A percentile compares a stretch with the other conserved stretches of the same genome.
These are phyloP conservation scores for Venturia oleaginea DNA, from an alignment of 2,329 filamentous ascomycete species.

Conservation along the genomic window DNA sequence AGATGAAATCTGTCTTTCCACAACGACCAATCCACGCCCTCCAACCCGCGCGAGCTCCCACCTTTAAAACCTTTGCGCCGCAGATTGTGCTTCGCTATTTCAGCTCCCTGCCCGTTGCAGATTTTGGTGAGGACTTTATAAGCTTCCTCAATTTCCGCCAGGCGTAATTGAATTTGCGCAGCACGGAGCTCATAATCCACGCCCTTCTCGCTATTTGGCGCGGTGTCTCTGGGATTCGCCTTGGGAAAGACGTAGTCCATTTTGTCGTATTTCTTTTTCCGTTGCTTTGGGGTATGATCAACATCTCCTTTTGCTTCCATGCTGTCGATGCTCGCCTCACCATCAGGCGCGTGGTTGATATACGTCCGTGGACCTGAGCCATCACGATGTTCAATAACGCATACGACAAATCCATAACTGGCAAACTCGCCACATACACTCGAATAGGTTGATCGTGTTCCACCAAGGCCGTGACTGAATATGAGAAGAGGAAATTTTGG, in stretches of 20 bases:
- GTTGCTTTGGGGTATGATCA: conserved; percentile 31
- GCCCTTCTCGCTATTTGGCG: conserved; percentile 48
- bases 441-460: conserved; percentile 53
- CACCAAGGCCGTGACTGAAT: conserved; percentile 59
- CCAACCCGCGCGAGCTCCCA: conserved; percentile 49
- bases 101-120: conserved; percentile 33
- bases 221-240: conserved; percentile 36
- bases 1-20: conserved; percentile 51
- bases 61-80: conserved; percentile 46
- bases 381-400: conserved; percentile 56
- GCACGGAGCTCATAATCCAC: conserved; percentile 51
- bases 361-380: conserved; percentile 53
- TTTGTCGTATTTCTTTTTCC: conserved; percentile 35
- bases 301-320: conserved; percentile 20
- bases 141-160: conserved; percentile 57
- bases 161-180: conserved; percentile 53
- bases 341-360: conserved; percentile 45
- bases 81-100: not conserved
- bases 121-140: conserved; percentile 49
- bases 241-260: conserved; percentile 54
- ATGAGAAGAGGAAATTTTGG: conserved; percentile 53
- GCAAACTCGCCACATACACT: conserved; percentile 57
- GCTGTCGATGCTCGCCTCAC: conserved; percentile 25
- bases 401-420: conserved; percentile 56
- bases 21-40: conserved; percentile 45